Base-by-base conservation (phyloP, 2,329 filamentous ascomycete genomes). In the Aspergillaceae sp. region DNA sequence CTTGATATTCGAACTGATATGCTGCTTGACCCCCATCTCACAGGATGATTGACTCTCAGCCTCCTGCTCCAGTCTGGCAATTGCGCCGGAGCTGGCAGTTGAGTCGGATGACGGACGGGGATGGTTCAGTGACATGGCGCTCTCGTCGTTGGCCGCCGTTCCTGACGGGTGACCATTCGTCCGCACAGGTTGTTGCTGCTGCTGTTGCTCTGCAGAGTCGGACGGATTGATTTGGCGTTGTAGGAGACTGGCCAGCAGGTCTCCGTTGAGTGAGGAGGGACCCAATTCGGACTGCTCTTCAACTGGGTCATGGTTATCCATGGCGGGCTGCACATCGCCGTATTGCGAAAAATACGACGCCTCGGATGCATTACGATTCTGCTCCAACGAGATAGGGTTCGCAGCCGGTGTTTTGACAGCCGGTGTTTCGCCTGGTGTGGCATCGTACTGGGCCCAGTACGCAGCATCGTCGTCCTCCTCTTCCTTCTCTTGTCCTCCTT, bases 381-480 rank as follows among this genome's bases (percentile, higher is more conserved):
- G 53, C 30, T 59, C 51, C 7, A 52, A 44, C 28, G 59, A 57
- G n/a, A 49, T 37, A 4, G 48, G 42, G 44, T 51, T 57, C 2
- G 64, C 56, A 7, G 57, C 65, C 34, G 65, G 64, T 46, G 56
- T 61, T 44, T 70, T 68, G 33, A 57, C 54, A 1, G 68, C 67
- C 7, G 76, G 76, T 8, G 76, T 78, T 42, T 69, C 60, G 30
- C 69, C 70, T 1, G 78, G 76, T 2, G 76, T 78, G 44, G 71
- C 68, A 61, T 81, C 78, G 55, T 84, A 83, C 53, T 76, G 74
- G 3, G 76, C 78, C 80, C 80, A 84, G 61, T 84, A 84, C 51
- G 76, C 75, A 50, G 79, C 79, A 44, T 82, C 79, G 46, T 82
- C 77, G 19, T 78, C 75, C 1, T 75, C 73, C 3, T 76, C 73